Percentiles rank a stretch among this genome's conserved stretches.
These are phyloP conservation scores for Yamadazyma aaseri DNA, from an alignment of 1,139 yeast species.

Conservation along the genomic window DNA sequence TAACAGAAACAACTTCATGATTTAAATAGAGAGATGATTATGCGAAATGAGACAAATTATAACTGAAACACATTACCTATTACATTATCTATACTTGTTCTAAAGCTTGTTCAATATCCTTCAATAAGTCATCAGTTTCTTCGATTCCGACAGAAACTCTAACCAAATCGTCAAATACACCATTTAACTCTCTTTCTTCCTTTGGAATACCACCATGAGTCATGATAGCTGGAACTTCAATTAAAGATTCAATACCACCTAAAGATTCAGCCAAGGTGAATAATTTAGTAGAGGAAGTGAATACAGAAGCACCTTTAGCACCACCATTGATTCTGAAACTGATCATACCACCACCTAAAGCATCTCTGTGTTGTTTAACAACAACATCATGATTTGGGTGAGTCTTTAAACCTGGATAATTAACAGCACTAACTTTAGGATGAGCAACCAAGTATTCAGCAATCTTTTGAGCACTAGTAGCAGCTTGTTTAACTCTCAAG, in stretches of 20 bases:
- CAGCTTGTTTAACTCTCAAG: conserved; percentile 72
- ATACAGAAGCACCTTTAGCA: conserved; percentile 69
- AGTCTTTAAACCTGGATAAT: conserved; percentile 77
- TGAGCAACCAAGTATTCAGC: conserved; percentile 61
- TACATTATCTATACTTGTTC: conserved; percentile 22
- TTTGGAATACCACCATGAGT: conserved; percentile 91
- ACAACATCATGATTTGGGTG: conserved; percentile 67
- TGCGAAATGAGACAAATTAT: no score
- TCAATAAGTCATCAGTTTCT: conserved; percentile 73
- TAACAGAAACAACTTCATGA: no score
- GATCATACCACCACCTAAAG: conserved; percentile 90
- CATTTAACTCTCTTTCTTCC: conserved; percentile 75
- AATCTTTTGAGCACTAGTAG: conserved; percentile 63
- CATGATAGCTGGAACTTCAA: conserved; percentile 91
- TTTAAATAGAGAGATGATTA: no score
- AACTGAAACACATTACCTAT: not conserved
- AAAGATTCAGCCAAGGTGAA: conserved; percentile 88
- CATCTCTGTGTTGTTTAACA: conserved; percentile 74
- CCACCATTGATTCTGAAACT: conserved; percentile 87
- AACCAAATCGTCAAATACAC: conserved; percentile 79
- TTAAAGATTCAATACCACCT: conserved; percentile 85
- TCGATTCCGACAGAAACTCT: conserved; percentile 88
- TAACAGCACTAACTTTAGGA: conserved; percentile 62
- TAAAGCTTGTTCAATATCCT: conserved; percentile 74
- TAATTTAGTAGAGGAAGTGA: conserved; percentile 71